A percentile compares a stretch with the other conserved stretches of the same genome.
Evolutionary conservation across 1,139 yeast genomes (phyloP).

Genomic region (Lizanozyma gosingica): DNA sequence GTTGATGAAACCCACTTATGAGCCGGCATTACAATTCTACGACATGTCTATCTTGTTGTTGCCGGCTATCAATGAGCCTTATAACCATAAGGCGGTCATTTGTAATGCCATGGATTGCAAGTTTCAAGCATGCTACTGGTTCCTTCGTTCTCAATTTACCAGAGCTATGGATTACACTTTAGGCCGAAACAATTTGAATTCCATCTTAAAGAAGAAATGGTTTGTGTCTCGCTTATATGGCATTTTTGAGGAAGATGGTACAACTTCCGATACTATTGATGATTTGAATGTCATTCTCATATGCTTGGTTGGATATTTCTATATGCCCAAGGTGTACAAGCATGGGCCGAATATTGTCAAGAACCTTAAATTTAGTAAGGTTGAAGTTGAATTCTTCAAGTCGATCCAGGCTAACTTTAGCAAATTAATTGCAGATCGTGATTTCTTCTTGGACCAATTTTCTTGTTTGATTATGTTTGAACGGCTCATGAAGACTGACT

Average conservation of each 20-base stretch:
- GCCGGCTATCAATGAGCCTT: conserved; percentile 63
- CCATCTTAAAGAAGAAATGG: conserved; percentile 24
- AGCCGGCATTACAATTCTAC: conserved; percentile 37
- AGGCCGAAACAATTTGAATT: conserved; percentile 31
- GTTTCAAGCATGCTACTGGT: conserved; percentile 33
- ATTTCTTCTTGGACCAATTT: background rate
- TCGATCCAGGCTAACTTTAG: conserved; percentile 1
- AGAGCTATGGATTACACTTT: conserved; percentile 37
- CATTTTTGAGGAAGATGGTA: conserved; percentile 2
- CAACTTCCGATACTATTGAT: conserved; percentile 2
- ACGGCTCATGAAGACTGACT: conserved; percentile 1
- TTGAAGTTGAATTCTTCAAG: conserved; percentile 19
- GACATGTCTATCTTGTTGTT: conserved; percentile 43
- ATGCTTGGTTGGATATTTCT: conserved; percentile 22
- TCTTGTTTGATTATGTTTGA: conserved; percentile 1
- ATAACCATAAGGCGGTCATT: conserved; percentile 56
- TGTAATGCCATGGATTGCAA: conserved; percentile 30
- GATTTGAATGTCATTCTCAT: conserved; percentile 17
- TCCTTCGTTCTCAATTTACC: conserved; percentile 50
- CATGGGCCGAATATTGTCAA: conserved; percentile 18
- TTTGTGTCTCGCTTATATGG: conserved; percentile 18
- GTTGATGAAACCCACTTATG: conserved; percentile 15
- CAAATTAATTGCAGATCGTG: background rate
- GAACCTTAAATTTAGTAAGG: conserved; percentile 15
- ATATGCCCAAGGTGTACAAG: conserved; percentile 20